phyloP scores from a whole-genome alignment of 371 early-diverging fungal species.

The Fennellomyces sp. region DNA sequence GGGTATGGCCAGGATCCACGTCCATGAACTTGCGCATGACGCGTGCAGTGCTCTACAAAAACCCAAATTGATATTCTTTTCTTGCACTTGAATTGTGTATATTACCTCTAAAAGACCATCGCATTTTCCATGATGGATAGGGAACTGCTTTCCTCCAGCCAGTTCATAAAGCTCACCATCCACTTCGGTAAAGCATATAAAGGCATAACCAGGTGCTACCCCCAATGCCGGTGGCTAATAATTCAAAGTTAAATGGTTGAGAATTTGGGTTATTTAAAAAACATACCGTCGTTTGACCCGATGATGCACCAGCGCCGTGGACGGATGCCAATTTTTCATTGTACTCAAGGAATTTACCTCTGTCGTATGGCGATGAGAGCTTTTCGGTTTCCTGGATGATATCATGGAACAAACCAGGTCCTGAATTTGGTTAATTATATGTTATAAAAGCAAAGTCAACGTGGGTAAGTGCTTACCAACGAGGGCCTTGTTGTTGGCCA shows the following conservation, averaged over 20 bases:
- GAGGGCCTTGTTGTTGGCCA: constrained; percentile 56
- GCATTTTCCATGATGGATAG: constrained; percentile 78
- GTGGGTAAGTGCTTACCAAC: constrained; percentile 21
- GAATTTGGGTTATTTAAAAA: background rate
- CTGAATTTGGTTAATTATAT: constrained; percentile 18
- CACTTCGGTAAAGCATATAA: constrained; percentile 71
- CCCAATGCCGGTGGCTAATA: constrained; percentile 62
- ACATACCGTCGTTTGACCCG: constrained; percentile 70
- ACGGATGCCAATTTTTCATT: constrained; percentile 50
- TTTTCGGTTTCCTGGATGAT: constrained; percentile 60
- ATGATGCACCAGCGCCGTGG: constrained; percentile 56
- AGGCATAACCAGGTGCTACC: constrained; percentile 74
- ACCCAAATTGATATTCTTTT: no score
- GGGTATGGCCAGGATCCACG: constrained; percentile 61
- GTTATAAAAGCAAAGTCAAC: constrained; percentile 25
- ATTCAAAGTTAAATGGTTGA: background rate
- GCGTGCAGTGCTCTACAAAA: constrained; percentile 64
- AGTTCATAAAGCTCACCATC: constrained; percentile 80
- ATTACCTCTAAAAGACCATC: constrained; percentile 58
- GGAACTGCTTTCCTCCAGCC: constrained; percentile 78
- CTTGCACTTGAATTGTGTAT: no score
- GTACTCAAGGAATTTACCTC: constrained; percentile 65
- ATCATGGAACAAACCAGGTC: constrained; percentile 53
- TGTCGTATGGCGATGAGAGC: constrained; percentile 38
- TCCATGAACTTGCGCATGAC: constrained; percentile 70